These are phyloP conservation scores for Stagonosporopsis tanaceti DNA, from an alignment of 2,329 filamentous ascomycete genomes.

Conservation along the genomic window DNA sequence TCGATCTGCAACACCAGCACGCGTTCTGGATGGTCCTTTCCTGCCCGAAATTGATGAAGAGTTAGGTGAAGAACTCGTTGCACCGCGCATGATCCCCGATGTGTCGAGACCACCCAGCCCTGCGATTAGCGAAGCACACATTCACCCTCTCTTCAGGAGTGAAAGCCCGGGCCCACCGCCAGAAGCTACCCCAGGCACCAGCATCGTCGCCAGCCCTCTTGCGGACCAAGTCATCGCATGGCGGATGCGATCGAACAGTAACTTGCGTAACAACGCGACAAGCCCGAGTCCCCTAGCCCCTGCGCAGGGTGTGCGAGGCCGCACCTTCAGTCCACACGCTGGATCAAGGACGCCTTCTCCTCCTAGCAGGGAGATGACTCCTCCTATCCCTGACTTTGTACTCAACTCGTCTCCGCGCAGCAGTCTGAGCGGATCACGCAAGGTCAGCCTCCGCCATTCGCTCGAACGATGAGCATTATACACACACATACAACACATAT, in stretches of 20 bases:
- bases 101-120: conserved; percentile 50
- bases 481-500: neutral
- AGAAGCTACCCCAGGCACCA: conserved; percentile 70
- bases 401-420: conserved; percentile 51
- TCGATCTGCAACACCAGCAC: conserved; percentile 70
- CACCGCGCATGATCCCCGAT: conserved; percentile 46
- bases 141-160: conserved; percentile 79
- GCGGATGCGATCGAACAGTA: conserved; percentile 48
- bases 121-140: conserved; percentile 68
- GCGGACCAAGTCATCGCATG: conserved; percentile 68
- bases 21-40: conserved; percentile 63
- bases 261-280: conserved; percentile 29
- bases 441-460: conserved; percentile 38
- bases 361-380: conserved; percentile 50
- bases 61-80: conserved; percentile 34
- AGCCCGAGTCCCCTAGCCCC: conserved; percentile 36
- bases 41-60: conserved; percentile 34
- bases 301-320: conserved; percentile 35
- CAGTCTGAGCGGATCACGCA: conserved; percentile 45
- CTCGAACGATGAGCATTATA: conserved; percentile 27
- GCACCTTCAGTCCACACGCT: conserved; percentile 27
- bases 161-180: conserved; percentile 74
- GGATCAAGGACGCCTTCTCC: conserved; percentile 45
- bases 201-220: conserved; percentile 74
- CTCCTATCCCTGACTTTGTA: conserved; percentile 55